Base-by-base conservation (phyloP, 306 rosid genomes). In the Corylus heterophylla region DNA sequence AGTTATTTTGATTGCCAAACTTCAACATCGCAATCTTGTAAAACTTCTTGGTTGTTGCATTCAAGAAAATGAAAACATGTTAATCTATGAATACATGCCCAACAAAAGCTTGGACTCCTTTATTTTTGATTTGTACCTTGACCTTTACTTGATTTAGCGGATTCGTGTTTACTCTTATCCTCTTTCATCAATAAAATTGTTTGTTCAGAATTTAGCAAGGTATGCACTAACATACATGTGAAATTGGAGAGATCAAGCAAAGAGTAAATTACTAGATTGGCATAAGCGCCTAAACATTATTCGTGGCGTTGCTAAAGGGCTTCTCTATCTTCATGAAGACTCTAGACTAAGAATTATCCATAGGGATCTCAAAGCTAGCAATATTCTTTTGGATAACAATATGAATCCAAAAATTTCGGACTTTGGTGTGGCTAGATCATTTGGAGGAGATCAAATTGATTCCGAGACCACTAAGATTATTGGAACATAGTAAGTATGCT, bases 331-430 rank as follows among this genome's bases (percentile, higher is more conserved):
- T 68, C 85, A 76, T 51, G 77, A 81, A 27, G 85, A 81, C 16
- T 81, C 77, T 6, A 56, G 80, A 47, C 42, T 85, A 39, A 81
- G 88, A 44, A 81, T 81, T 8, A 81, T 85, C 22, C 81, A 83
- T 5, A 61, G 81, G 31, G 93, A 89, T 80, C 83, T 89, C 31
- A 89, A 89, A 81, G 76, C 85, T 0, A 86, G 91, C 66, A 88
- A 88, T 54, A 77, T 86, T 50, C 84, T 90, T 70, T 86, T 84
- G 5, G 92, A 85, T 54, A 12, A 81, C 25, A 80, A 88, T 8
- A 80, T 88, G 90, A 82, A 85, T 71, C 86, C 94, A 2, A 90
- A 90, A 76, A 90, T 90, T 73, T 87, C 88, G 10, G 92, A 90
- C 76, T 90, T 88, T 45, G 94, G 91, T 2, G 29, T 86, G 27